Base-by-base conservation (phyloP, 306 rosid species). In the Vigna radiata region DNA sequence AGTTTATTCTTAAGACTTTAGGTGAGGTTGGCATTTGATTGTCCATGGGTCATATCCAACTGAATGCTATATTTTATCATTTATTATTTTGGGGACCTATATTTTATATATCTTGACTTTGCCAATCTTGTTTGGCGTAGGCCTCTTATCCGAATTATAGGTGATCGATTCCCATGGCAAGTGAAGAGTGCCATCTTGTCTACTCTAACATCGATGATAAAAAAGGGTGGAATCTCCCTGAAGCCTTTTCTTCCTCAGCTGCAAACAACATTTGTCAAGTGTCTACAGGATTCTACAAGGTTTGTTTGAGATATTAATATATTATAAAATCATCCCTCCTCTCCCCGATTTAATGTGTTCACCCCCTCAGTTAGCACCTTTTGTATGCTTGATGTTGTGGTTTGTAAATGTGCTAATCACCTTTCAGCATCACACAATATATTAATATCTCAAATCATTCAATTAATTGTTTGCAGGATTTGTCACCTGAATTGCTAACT, bases 131-230 rank as follows among this genome's bases (percentile, higher is more conserved):
- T 8, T 78, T 76, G 33, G 31, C 70, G 14, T 91, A 95, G 99
- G 90, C 99, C 99, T 75, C 97, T 95, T 75, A 95, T 95, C 82
- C 93, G 96, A 79, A 92, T 95, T 73, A 89, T 92, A 65, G 97
- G 99, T 23, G 99, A 95, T 82, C 92, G 97, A 85, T 95, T 95
- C 80, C 97, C 99, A 17, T 95, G 99, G 99, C 99, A 95, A 79
- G 99, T 95, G 82, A 95, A 95, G 86, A 92, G 97, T 89, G 94
- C 99, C 79, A 95, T 92, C 83, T 84, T 95, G 76, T 89, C 99
- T 77, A 95, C 99, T 53, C 83, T 92, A 86, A 89, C 82, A 78
- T 88, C 86, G 79, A 85, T 92, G 83, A 92, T 95, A 69, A 88
- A 85, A 77, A 95, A 92, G 83, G 94, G 97, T 68, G 97, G 99